These are phyloP conservation scores for Solanum microdontum DNA, from an alignment of 257 asterid species.

Conservation along the genomic window DNA sequence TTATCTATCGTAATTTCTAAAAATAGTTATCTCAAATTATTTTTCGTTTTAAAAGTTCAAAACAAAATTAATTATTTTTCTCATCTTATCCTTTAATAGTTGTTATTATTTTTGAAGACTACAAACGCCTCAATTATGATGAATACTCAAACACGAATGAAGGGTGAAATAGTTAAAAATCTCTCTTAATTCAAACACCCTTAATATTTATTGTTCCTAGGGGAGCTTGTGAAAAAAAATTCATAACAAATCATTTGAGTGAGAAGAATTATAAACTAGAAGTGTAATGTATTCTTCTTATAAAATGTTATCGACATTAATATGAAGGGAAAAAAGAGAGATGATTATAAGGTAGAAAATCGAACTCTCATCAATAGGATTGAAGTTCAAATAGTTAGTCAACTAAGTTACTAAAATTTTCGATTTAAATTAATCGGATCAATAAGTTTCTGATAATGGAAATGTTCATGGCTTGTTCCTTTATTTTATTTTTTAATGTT, in stretches of 20 bases:
- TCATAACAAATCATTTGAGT: not conserved
- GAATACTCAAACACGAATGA: not conserved
- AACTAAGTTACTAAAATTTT: no score
- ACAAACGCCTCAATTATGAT: not conserved
- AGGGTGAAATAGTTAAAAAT: not conserved
- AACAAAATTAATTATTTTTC: no score
- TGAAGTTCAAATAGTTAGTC: no score
- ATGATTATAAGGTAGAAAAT: not conserved
- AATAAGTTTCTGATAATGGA: not conserved
- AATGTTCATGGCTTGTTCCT: not conserved
- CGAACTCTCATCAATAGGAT: no score
- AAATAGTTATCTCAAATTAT: no score
- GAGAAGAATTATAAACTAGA: not conserved
- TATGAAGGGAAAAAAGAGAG: not conserved
- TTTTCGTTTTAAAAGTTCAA: not conserved
- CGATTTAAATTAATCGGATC: rapidly evolving
- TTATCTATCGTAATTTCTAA: not conserved
- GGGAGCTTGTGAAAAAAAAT: not conserved
- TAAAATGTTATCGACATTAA: not conserved
- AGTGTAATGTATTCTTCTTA: not conserved
- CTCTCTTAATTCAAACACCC: not conserved
- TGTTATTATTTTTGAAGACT: not conserved
- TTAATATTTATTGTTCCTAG: not conserved
- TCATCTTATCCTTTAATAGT: not conserved
- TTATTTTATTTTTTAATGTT: not conserved